Evolutionary conservation across 306 rosid genomes (phyloP).

Genomic region (Canavalia gladiata): DNA sequence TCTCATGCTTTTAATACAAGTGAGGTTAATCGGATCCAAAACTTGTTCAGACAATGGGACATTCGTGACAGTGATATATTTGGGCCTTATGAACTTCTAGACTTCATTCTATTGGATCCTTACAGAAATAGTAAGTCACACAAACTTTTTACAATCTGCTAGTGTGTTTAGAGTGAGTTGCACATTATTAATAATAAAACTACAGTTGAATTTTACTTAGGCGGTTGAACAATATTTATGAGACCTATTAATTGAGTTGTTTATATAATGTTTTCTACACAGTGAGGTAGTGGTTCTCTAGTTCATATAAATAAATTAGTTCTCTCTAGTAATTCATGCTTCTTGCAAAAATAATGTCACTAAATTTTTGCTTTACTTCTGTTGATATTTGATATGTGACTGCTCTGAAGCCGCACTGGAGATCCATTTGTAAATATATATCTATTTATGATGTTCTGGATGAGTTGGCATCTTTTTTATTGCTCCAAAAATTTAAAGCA

Average conservation of each 20-base stretch:
- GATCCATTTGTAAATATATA: neutral
- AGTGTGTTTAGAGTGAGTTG: constrained; percentile 10
- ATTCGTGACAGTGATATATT: constrained; percentile 62
- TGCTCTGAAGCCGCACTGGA: neutral
- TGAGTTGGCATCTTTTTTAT: neutral
- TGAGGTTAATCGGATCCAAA: constrained; percentile 66
- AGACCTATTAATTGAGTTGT: constrained; percentile 7
- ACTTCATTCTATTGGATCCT: constrained; percentile 56
- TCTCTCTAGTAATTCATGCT: constrained; percentile 4
- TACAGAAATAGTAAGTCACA: constrained; percentile 69
- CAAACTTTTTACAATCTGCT: constrained; percentile 33
- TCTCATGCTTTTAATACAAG: constrained; percentile 51
- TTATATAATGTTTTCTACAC: neutral
- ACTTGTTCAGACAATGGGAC: constrained; percentile 68
- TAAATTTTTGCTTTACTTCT: constrained; percentile 10
- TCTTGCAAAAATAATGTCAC: neutral
- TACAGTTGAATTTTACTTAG: neutral
- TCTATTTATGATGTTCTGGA: neutral
- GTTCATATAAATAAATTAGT: neutral
- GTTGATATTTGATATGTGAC: neutral
- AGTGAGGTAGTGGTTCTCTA: constrained; percentile 13
- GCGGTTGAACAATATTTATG: constrained; percentile 6
- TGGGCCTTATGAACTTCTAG: constrained; percentile 87
- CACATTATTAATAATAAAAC: neutral
- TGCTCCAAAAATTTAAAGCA: constrained; percentile 11